These are phyloP conservation scores for Dactylellina leptospora DNA, from an alignment of 2,329 filamentous ascomycete genomes.

Conservation along the genomic window DNA sequence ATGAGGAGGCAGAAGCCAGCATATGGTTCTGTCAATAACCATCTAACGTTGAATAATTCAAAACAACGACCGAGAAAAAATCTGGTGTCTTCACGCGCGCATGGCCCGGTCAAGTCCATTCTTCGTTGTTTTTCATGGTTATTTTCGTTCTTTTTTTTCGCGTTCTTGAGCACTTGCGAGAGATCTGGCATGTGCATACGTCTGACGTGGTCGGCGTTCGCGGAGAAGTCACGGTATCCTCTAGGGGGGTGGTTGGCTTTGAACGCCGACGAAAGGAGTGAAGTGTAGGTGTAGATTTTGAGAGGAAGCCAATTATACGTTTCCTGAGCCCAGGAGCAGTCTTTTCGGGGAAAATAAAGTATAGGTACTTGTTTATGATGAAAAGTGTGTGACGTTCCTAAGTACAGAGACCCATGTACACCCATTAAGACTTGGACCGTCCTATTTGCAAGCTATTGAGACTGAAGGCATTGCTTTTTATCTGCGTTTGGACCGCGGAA, in stretches of 20 bases:
- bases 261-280: no score
- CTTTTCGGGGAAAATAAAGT: constrained; percentile 8
- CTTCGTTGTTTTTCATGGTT: not conserved
- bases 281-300: no score
- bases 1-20: no score
- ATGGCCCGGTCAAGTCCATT: not conserved
- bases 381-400: not conserved
- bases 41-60: no score
- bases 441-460: not conserved
- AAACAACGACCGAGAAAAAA: no score
- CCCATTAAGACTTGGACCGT: not conserved
- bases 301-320: not conserved
- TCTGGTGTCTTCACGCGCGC: no score
- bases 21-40: no score
- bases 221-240: constrained; percentile 1
- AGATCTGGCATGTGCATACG: not conserved
- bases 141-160: no score
- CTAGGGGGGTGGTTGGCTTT: no score
- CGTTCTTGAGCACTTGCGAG: not conserved
- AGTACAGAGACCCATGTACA: not conserved
- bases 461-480: constrained; percentile 30
- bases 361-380: not conserved
- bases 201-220: constrained; percentile 9
- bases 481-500: constrained; percentile 16
- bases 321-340: not conserved